Conservation (phyloP, 805 yeast genomes). For the Wickerhamomyces chaumierensis region DNA sequence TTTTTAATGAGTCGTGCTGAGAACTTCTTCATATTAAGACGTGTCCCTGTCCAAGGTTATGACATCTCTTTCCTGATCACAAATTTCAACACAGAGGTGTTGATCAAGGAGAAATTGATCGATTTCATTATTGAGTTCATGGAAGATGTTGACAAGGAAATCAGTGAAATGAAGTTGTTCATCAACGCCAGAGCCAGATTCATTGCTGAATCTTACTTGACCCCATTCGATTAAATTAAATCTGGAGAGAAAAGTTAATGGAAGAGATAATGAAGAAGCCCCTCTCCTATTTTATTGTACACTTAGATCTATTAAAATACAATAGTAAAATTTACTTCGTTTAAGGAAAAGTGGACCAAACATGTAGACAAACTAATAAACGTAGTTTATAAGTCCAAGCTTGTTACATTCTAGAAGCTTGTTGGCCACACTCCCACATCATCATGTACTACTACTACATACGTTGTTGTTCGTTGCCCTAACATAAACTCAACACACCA, state of each 20-base stretch:
- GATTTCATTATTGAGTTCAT: conserved; percentile 96
- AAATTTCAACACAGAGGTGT: conserved; percentile 87
- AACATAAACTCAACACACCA: too few species aligned
- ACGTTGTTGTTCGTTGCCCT: too few species aligned
- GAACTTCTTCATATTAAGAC: conserved; percentile 80
- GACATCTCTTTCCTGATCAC: conserved; percentile 91
- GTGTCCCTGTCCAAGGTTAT: conserved; percentile 83
- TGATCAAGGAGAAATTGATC: conserved; percentile 90
- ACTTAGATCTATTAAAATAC: too few species aligned
- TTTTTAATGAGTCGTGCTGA: conserved; percentile 95
- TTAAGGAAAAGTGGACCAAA: too few species aligned
- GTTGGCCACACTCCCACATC: too few species aligned
- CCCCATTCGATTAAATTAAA: conserved; percentile 58
- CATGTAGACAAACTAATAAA: too few species aligned
- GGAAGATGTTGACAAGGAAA: conserved; percentile 98
- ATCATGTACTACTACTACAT: too few species aligned
- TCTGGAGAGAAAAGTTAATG: background rate
- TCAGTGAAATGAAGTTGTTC: conserved; percentile 95
- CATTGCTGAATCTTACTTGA: conserved; percentile 90
- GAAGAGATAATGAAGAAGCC: background rate
- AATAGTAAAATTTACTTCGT: too few species aligned
- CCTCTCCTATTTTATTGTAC: background rate
- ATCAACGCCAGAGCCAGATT: conserved; percentile 96
- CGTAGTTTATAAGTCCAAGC: too few species aligned
- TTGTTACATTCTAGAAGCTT: too few species aligned